A percentile compares a stretch with the other conserved stretches of the same genome.
Conservation (phyloP, 257 asterid species). For the Petrea volubilis region DNA sequence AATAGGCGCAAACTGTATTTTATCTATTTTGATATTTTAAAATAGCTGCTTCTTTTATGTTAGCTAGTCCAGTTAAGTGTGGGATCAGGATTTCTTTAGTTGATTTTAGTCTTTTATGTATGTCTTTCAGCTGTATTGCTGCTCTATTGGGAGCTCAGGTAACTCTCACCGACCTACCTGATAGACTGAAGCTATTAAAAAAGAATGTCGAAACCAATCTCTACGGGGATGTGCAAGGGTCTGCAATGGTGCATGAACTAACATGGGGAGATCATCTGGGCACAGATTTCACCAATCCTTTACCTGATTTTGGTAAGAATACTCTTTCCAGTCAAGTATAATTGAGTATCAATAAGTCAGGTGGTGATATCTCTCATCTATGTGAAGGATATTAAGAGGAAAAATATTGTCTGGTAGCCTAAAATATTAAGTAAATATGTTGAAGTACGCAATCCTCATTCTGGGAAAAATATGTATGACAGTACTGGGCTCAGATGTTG, state of each 20-base stretch:
- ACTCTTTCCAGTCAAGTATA: neutral
- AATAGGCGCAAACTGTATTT: neutral
- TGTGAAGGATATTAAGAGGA: neutral
- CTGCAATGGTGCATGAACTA: slow-evolving; percentile 75
- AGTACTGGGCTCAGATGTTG: slow-evolving; percentile 91
- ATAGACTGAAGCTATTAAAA: slow-evolving; percentile 75
- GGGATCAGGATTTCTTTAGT: neutral
- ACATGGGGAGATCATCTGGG: slow-evolving; percentile 81
- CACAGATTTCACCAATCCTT: slow-evolving; percentile 48
- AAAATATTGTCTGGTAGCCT: neutral
- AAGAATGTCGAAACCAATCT: slow-evolving; percentile 81
- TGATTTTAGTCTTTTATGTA: slow-evolving; percentile 15
- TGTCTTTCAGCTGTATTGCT: slow-evolving; percentile 73
- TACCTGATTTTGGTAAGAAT: slow-evolving; percentile 74
- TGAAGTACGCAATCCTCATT: neutral
- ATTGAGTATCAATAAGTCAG: neutral
- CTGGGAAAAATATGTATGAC: slow-evolving; percentile 20
- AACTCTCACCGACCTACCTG: slow-evolving; percentile 83
- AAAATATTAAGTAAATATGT: neutral
- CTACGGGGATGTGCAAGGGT: slow-evolving; percentile 72
- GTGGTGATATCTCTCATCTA: neutral
- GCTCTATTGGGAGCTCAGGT: slow-evolving; percentile 87
- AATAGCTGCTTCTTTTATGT: neutral
- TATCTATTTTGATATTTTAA: neutral
- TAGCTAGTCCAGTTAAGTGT: neutral